These are phyloP conservation scores for Pseudocercospora ulei DNA, from an alignment of 2,329 filamentous ascomycete genomes.

Conservation along the genomic window DNA sequence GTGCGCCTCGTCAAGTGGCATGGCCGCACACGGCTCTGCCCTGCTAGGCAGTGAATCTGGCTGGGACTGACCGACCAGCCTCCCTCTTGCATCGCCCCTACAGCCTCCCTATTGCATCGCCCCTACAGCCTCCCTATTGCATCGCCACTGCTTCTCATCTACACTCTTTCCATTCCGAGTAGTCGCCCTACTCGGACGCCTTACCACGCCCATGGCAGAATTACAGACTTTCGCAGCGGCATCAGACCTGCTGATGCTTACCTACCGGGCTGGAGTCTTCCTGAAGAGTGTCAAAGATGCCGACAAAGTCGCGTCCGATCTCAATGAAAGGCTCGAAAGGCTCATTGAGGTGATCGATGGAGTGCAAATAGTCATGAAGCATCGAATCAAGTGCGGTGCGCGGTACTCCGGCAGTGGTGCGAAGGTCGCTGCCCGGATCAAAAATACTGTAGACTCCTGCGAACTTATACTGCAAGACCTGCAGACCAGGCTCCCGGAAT, in stretches of 20 bases:
- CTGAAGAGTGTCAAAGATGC: constrained; percentile 22
- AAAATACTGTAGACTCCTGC: constrained; percentile 14
- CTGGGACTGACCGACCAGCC: too few species aligned
- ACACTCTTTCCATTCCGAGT: not conserved
- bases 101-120: not conserved
- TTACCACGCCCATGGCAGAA: constrained; percentile 14
- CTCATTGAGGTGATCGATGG: constrained; percentile 18
- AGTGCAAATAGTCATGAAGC: constrained; percentile 15
- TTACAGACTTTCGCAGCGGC: constrained; percentile 20
- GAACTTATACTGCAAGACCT: constrained; percentile 12
- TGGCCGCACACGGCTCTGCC: not conserved
- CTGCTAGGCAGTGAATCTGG: constrained; percentile 1
- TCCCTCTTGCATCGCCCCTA: not conserved
- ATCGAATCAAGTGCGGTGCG: constrained; percentile 9
- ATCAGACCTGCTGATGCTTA: constrained; percentile 18
- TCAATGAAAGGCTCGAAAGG: constrained; percentile 16
- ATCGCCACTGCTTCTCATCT: constrained; percentile 2
- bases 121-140: not conserved
- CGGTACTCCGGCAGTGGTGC: constrained; percentile 6
- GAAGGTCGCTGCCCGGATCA: constrained; percentile 12
- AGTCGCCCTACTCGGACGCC: not conserved
- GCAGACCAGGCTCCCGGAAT: constrained; percentile 7
- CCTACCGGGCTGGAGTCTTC: constrained; percentile 17
- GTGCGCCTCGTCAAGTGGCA: constrained; percentile 4
- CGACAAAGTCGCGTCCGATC: constrained; percentile 20